Evolutionary conservation across 495 filamentous ascomycete genomes (phyloP).

Genomic region (Neurospora africana): DNA sequence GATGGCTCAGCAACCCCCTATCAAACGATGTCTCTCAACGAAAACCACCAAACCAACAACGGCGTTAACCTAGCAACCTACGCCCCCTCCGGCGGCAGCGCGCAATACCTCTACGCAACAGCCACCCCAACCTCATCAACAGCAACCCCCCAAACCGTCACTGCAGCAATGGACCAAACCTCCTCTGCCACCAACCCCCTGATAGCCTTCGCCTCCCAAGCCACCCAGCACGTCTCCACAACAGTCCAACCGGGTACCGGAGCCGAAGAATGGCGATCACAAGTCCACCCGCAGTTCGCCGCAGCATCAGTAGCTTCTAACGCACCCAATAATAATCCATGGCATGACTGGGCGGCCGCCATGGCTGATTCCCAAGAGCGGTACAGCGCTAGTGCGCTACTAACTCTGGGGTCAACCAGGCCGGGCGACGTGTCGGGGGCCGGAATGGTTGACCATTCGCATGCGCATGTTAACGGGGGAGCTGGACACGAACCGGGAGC

Average conservation of each 20-base stretch:
- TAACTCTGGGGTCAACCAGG: conserved; percentile 26
- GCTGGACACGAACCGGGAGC: neutral
- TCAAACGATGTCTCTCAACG: conserved; percentile 8
- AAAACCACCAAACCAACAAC: conserved; percentile 19
- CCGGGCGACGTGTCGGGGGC: conserved; percentile 7
- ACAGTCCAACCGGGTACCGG: conserved; percentile 9
- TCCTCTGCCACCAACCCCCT: conserved; percentile 16
- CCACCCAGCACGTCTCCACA: conserved; percentile 20
- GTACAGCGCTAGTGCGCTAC: conserved; percentile 32
- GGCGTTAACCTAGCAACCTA: conserved; percentile 5
- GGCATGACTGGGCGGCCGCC: conserved; percentile 39
- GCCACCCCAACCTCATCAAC: conserved; percentile 5
- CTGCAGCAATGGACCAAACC: conserved; percentile 4
- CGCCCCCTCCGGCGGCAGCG: conserved; percentile 6
- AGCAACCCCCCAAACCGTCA: conserved; percentile 2
- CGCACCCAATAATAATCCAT: conserved; percentile 22
- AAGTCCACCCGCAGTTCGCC: conserved; percentile 11
- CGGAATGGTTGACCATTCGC: conserved; percentile 4
- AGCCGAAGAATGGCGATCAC: conserved; percentile 17
- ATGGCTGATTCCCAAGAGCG: conserved; percentile 36
- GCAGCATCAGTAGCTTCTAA: conserved; percentile 9
- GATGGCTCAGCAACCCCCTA: conserved; percentile 14
- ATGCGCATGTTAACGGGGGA: conserved; percentile 2
- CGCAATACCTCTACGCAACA: conserved; percentile 15
- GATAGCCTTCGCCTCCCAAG: conserved; percentile 25